Evolutionary conservation across 352 stramenopile species (phyloP).

Genomic region (Phytophthora gonapodyides): DNA sequence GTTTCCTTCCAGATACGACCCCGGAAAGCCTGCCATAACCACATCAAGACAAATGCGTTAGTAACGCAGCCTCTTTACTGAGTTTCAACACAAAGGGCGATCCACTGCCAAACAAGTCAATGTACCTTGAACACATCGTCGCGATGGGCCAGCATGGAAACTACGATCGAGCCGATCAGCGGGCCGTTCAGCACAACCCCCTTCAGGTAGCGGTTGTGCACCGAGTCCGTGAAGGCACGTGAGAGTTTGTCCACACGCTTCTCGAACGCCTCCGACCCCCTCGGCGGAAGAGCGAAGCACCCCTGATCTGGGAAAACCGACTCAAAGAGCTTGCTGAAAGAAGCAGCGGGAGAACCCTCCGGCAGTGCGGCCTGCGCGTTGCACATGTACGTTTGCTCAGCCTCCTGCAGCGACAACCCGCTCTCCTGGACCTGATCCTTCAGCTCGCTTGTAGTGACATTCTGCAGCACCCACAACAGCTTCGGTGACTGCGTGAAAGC

Average conservation of each 20-base stretch:
- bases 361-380: conserved; percentile 47
- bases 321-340: conserved; percentile 51
- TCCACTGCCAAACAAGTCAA: not conserved
- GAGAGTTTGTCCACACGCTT: conserved; percentile 74
- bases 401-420: conserved; percentile 56
- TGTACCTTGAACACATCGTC: conserved; percentile 67
- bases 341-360: conserved; percentile 18
- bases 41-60: not conserved
- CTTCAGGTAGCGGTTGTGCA: conserved; percentile 71
- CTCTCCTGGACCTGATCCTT: conserved; percentile 66
- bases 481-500: conserved; percentile 77
- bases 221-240: conserved; percentile 58
- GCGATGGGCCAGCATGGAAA: conserved; percentile 75
- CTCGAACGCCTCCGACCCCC: conserved; percentile 44
- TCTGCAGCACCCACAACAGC: conserved; percentile 74
- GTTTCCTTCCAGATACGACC: conserved; percentile 76
- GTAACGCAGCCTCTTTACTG: too few species aligned
- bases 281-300: conserved; percentile 56
- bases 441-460: conserved; percentile 58
- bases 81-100: not conserved
- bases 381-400: conserved; percentile 65
- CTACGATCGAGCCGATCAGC: conserved; percentile 68
- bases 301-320: conserved; percentile 58
- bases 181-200: conserved; percentile 73
- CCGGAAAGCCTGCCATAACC: conserved; percentile 52